Base-by-base conservation (phyloP, 371 early-diverging fungal species). In the Dinochytrium kinnereticum region DNA sequence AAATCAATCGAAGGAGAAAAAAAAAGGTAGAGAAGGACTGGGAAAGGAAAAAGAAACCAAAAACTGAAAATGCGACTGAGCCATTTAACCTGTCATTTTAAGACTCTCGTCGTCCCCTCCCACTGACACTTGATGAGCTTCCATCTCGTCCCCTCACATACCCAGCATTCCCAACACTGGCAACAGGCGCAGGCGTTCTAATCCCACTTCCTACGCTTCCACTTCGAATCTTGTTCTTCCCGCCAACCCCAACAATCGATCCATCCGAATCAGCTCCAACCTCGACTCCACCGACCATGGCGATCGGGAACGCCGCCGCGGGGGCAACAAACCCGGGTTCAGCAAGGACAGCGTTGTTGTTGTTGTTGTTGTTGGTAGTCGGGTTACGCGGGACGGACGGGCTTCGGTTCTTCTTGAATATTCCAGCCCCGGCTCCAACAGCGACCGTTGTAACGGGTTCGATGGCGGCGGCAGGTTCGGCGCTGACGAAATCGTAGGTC, bases 171-270 rank as follows among this genome's bases (percentile, higher is more conserved):
- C 61, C 61, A 28, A 34, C 36, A 34, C 34, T 24, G 24, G 37
- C 61, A 3, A 61, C 31, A 61, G 37, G 61, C 36, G 37, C 61
- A 3, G 37, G 61, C 34, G 61, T 61, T 36, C 31, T 17, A 15
- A 61, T 61, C 30, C 61, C 61, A 19, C 61, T 31, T 34, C 61
- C 61, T 7, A 37, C 37, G 34, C 61, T 61, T 7, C 61, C 36
- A 26, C 61, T 61, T 24, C 61, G 30, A 7, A 31, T 37, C 61
- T 61, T 61, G n/a, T n/a, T n/a, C 61, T 24, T 17, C 7, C 24
- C 61, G 34, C 37, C 37, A 7, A 37, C 61, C 36, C 61, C 61
- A 13, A 61, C 61, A 31, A 61, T 31, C 34, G 61, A 31, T 10
- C 61, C 61, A 31, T 31, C 37, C 15, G 19, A 17, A 61, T 61